phyloP scores from a whole-genome alignment of 441 rosid genomes.

The Syzygium syzygioides region DNA sequence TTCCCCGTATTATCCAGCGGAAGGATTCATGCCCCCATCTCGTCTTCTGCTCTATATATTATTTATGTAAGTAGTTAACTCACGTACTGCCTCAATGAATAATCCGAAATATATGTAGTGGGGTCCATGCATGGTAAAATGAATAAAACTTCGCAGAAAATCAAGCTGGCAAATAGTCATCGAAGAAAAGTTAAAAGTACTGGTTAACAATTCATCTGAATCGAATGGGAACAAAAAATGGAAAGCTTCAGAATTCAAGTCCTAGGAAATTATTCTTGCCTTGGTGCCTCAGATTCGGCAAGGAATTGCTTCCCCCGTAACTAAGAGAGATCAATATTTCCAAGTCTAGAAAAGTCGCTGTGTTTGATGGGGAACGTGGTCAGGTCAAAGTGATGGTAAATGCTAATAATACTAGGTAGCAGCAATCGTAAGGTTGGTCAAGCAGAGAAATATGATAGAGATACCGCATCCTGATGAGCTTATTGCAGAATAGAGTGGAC shows the following conservation, averaged over 20 bases:
- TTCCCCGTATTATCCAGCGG: conserved; percentile 13
- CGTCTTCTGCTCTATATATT: not conserved
- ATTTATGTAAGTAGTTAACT: not conserved
- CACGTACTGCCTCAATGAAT: not conserved
- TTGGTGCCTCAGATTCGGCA: no score
- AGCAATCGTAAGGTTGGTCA: not conserved
- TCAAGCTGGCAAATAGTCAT: not conserved
- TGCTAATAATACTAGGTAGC: not conserved
- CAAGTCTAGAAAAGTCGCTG: not conserved
- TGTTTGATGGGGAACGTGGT: not conserved
- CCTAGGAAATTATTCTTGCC: no score
- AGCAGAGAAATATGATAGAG: not conserved
- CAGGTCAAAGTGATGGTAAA: not conserved
- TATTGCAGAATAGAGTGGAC: not conserved
- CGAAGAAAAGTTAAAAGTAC: not conserved
- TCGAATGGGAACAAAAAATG: not conserved
- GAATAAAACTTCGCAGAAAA: not conserved
- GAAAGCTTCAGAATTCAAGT: not conserved
- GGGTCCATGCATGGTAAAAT: not conserved
- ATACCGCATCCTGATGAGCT: not conserved
- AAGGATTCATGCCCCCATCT: not conserved
- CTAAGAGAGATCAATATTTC: not conserved
- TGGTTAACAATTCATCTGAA: not conserved
- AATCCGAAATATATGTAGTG: not conserved
- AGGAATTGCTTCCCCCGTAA: not conserved